Base-by-base conservation (phyloP, 31 red algal species). In the Odonthalia washingtoniensis region DNA sequence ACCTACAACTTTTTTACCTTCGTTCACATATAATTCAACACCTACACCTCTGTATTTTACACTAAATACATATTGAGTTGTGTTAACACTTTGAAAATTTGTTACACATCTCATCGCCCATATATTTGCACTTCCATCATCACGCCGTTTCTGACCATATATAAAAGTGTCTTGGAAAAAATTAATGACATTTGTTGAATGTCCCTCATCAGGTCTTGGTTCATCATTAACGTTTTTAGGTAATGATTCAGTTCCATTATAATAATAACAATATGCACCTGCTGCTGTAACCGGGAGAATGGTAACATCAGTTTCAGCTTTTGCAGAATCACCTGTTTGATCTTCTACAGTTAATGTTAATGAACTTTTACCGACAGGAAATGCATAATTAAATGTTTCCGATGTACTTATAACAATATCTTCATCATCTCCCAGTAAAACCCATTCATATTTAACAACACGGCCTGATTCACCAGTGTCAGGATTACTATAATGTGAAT, bases 211-310 rank as follows among this genome's bases (percentile, higher is more conserved):
- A 32, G 60, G 62, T 42, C 30, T 78, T 24, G 41, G 72, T 5
- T 60, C 38, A 26, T 49, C 9, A 28, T 24, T 64, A 12, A 46
- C 0, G 27, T 62, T 41, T 39, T n/a, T 72, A 34, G 85, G 34
- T 1, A 77, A 33, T 18, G 31, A 12, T 39, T 43, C 12, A 60
- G 60, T 72, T 2, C 64, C 81, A 18, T 36, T n/a, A 53, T 91
- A 91, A 43, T 80, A 80, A 43, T 91, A 84, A 46, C 89, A 91
- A 67, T 91, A 91, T 1, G 89, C 89, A 26, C 89, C 89, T 27
- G 65, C 70, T 40, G 73, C 44, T 9, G 79, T 83, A 17, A 80
- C 61, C 44, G 89, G 74, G 1, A 65, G 38, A 3, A 78, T 78
- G 21, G 81, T 85, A 45, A 91, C 81, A n/a, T 65, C n/a, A 31